These are phyloP conservation scores for Wickerhamiella infanticola DNA, from an alignment of 1,139 yeast species.

Conservation along the genomic window DNA sequence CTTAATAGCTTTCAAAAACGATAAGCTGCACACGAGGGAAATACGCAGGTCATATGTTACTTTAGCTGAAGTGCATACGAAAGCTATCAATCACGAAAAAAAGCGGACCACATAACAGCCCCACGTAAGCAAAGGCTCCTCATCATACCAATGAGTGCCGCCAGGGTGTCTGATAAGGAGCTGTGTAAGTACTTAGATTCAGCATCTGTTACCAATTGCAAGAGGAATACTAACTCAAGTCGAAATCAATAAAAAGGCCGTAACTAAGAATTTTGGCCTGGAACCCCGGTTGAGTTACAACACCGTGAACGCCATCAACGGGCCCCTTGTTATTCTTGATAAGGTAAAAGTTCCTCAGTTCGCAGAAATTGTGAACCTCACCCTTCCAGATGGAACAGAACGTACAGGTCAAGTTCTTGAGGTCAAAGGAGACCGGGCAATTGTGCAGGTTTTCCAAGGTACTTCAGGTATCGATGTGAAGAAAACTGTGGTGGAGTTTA, in stretches of 20 bases:
- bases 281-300: slow-evolving; percentile 85
- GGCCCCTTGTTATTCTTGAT: slow-evolving; percentile 91
- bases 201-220: not conserved
- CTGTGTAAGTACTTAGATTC: slow-evolving; percentile 7
- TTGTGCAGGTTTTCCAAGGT: slow-evolving; percentile 98
- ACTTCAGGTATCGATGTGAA: slow-evolving; percentile 96
- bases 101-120: too few species aligned
- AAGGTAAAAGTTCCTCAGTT: slow-evolving; percentile 92
- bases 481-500: slow-evolving; percentile 91
- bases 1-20: too few species aligned
- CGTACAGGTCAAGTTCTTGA: slow-evolving; percentile 98
- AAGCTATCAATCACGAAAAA: too few species aligned
- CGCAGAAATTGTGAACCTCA: slow-evolving; percentile 90
- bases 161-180: slow-evolving; percentile 16
- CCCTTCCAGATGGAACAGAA: slow-evolving; percentile 83
- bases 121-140: not conserved
- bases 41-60: too few species aligned
- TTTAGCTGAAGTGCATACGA: too few species aligned
- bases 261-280: slow-evolving; percentile 75
- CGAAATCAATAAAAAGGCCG: slow-evolving; percentile 84
- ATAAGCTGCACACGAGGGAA: too few species aligned
- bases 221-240: slow-evolving; percentile 16
- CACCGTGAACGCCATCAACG: slow-evolving; percentile 96
- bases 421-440: slow-evolving; percentile 91
- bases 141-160: slow-evolving; percentile 8